These are phyloP conservation scores for Purpureocillium lavendulum DNA, from an alignment of 2,329 filamentous ascomycete species.

Conservation along the genomic window DNA sequence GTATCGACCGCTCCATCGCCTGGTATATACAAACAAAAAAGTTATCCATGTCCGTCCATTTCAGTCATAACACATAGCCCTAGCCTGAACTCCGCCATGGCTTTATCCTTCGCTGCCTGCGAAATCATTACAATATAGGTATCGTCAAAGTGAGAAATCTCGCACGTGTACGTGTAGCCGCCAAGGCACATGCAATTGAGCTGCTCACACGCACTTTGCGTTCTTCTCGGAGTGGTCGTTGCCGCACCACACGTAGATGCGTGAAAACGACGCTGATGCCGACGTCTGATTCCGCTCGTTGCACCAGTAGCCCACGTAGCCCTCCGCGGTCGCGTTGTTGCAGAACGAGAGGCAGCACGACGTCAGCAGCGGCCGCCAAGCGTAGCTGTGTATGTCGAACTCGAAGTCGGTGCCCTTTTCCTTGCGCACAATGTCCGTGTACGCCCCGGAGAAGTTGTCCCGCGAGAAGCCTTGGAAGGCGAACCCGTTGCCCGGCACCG, in stretches of 20 bases:
- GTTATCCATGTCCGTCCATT: too few species aligned
- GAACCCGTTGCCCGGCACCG: conserved; percentile 8
- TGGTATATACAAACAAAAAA: too few species aligned
- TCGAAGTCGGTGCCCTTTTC: conserved; percentile 15
- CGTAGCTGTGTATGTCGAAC: conserved; percentile 12
- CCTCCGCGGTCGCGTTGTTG: conserved; percentile 11
- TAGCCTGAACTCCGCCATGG: too few species aligned
- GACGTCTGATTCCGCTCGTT: conserved; percentile 8
- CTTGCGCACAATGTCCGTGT: conserved; percentile 13
- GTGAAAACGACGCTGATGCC: conserved; percentile 9
- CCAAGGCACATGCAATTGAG: too few species aligned
- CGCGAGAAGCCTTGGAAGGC: conserved; percentile 23
- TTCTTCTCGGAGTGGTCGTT: conserved; percentile 6
- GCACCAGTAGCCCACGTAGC: conserved; percentile 16
- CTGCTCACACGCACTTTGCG: conserved; percentile 1
- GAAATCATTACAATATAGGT: too few species aligned
- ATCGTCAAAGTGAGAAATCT: too few species aligned
- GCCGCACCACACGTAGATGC: conserved; percentile 18
- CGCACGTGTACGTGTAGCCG: too few species aligned
- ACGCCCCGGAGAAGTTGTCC: conserved; percentile 13
- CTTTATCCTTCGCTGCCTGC: too few species aligned
- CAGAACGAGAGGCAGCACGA: conserved; percentile 16
- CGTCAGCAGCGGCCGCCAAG: conserved; percentile 11
- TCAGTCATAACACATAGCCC: too few species aligned
- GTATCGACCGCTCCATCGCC: too few species aligned